These are phyloP conservation scores for Candida boleticola DNA, from an alignment of 805 yeast genomes.

Conservation along the genomic window DNA sequence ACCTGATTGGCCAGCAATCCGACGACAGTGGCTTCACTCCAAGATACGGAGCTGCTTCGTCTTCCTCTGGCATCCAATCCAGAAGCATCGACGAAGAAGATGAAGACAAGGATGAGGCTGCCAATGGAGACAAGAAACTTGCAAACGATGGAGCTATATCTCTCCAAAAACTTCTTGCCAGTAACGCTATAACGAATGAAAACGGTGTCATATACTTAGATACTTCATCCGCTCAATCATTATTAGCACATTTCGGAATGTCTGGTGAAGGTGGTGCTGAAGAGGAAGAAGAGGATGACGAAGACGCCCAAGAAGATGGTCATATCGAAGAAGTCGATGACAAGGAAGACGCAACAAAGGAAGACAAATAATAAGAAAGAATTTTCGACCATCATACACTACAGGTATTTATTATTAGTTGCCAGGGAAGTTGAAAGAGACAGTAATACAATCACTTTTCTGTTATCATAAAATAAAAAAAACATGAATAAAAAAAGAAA, in stretches of 20 bases:
- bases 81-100: conserved; percentile 24
- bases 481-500: too few relatives aligned
- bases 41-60: conserved; percentile 10
- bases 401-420: neutral
- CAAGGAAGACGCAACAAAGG: conserved; percentile 5
- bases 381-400: too few relatives aligned
- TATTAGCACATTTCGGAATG: conserved; percentile 52
- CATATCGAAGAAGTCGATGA: conserved; percentile 11
- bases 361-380: neutral
- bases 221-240: conserved; percentile 60
- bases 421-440: neutral
- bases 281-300: conserved; percentile 30
- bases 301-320: conserved; percentile 21
- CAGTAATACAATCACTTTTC: too few relatives aligned
- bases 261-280: conserved; percentile 21
- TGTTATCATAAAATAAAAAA: too few relatives aligned
- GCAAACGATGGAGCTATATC: conserved; percentile 39
- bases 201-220: conserved; percentile 67
- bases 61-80: conserved; percentile 15
- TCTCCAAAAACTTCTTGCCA: conserved; percentile 43
- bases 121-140: conserved; percentile 16
- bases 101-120: conserved; percentile 31
- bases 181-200: conserved; percentile 53
- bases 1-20: conserved; percentile 48
- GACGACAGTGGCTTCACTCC: conserved; percentile 11